Base-by-base conservation (phyloP, 768 basidiomycete genomes). In the Phaeotremella skinneri region DNA sequence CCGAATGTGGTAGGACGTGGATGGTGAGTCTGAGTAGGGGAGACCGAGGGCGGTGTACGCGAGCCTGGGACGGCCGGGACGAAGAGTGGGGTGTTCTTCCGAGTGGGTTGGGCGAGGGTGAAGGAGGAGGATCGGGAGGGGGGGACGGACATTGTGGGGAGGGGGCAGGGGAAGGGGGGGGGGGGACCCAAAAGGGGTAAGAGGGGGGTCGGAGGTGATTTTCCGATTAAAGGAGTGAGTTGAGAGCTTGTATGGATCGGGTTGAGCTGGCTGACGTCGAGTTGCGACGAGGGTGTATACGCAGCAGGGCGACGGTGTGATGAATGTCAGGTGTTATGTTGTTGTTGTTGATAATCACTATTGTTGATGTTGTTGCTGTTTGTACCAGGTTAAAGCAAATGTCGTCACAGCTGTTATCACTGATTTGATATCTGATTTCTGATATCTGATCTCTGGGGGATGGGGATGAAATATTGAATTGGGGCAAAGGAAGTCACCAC, bases 1-100 rank as follows among this genome's bases (percentile, higher is more conserved):
- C 49, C 37, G 32, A 62, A 23, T 3, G 52, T 49, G 30, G 29
- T 63, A 39, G 45, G n/a, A n/a, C n/a, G n/a, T n/a, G n/a, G 56
- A 49, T 29, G 32, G 23, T 45, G 43, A 45, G 13, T 13, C 13
- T 45, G 20, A 6, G 11, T 13, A 9, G 43, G 43, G 13, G 43
- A 45, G 9, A 7, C 9, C 17, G 34, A 37, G 34, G 34, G 17
- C 7, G 34, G 34, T 7, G 34, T 37, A 7, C 9, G 17, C 7
- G 21, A 21, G 48, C 14, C 23, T 5, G 43, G 43, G 25, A 45
- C 25, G 26, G 21, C 27, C 16, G n/a, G 48, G 16, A 21, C 21
- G 9, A 16, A 49, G 48, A 49, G 48, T 16, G 48, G 6, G 6
- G 48, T 49, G 16, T 16, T 49, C 7, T 14, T 49, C 21, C 14